phyloP scores from a whole-genome alignment of 352 stramenopile species.

The Elongisporangium prolatum region DNA sequence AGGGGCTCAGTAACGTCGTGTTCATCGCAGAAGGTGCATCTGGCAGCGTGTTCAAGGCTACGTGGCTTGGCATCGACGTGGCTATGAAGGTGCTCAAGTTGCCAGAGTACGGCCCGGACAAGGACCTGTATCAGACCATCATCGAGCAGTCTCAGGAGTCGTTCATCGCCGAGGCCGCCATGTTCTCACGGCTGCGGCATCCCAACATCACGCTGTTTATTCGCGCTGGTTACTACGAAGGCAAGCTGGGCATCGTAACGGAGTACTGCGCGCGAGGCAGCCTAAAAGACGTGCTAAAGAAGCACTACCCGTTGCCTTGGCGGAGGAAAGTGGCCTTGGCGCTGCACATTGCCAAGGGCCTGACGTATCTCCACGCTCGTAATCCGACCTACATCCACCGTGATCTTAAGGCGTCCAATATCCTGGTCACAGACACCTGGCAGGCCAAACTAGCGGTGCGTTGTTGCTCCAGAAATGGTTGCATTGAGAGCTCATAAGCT shows the following conservation, averaged over 20 bases:
- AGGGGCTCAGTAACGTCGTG: slow-evolving; percentile 44
- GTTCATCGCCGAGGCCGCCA: slow-evolving; percentile 57
- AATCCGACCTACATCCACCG: slow-evolving; percentile 76
- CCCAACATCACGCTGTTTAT: slow-evolving; percentile 75
- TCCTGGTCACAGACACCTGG: slow-evolving; percentile 69
- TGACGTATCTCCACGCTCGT: slow-evolving; percentile 65
- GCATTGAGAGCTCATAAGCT: slow-evolving; percentile 18
- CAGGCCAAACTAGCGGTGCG: slow-evolving; percentile 49
- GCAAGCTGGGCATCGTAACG: slow-evolving; percentile 63
- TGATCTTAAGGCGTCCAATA: slow-evolving; percentile 71
- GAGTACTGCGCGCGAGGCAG: slow-evolving; percentile 64
- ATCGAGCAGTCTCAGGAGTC: slow-evolving; percentile 64
- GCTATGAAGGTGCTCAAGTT: slow-evolving; percentile 75
- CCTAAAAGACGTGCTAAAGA: slow-evolving; percentile 69
- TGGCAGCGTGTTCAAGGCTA: slow-evolving; percentile 56
- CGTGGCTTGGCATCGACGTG: slow-evolving; percentile 71
- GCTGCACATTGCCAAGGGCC: slow-evolving; percentile 51
- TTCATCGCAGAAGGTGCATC: slow-evolving; percentile 63
- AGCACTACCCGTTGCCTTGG: slow-evolving; percentile 49
- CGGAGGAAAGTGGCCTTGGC: slow-evolving; percentile 53
- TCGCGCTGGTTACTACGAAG: slow-evolving; percentile 52
- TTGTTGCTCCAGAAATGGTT: background rate
- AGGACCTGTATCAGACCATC: slow-evolving; percentile 61
- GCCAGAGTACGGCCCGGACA: slow-evolving; percentile 37
- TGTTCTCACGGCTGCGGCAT: slow-evolving; percentile 55